Conservation (phyloP, 2,329 filamentous ascomycete species). For the Cladosporium sp. region DNA sequence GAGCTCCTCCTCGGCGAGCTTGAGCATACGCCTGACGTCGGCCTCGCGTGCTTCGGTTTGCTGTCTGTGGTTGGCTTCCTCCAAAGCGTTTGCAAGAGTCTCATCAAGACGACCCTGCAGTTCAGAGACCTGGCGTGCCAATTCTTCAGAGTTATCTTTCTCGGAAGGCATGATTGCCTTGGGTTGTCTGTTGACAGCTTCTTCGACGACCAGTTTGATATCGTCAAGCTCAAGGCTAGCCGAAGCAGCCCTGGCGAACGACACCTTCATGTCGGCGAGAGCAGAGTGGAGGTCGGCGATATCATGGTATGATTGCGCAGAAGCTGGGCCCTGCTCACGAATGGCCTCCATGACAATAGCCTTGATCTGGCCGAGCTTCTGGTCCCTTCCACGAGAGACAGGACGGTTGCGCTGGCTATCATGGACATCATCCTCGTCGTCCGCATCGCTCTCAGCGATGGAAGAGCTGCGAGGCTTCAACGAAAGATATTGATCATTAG, state of each 20-base stretch:
- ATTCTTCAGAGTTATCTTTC: slow-evolving; percentile 23
- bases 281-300: slow-evolving; percentile 47
- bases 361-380: slow-evolving; percentile 76
- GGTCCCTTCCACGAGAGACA: slow-evolving; percentile 75
- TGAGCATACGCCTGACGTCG: slow-evolving; percentile 46
- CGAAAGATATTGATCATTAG: slow-evolving; percentile 49
- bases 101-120: slow-evolving; percentile 36
- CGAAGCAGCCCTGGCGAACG: slow-evolving; percentile 48
- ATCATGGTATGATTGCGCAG: slow-evolving; percentile 30
- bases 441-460: slow-evolving; percentile 77
- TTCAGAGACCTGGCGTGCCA: slow-evolving; percentile 32
- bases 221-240: slow-evolving; percentile 49
- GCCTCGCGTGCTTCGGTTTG: slow-evolving; percentile 46
- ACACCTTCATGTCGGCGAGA: slow-evolving; percentile 50
- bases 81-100: slow-evolving; percentile 38
- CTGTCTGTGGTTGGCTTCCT: slow-evolving; percentile 45
- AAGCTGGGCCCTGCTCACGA: slow-evolving; percentile 35
- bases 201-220: slow-evolving; percentile 39
- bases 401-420: slow-evolving; percentile 66
- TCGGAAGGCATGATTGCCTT: slow-evolving; percentile 34
- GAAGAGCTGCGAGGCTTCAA: slow-evolving; percentile 41
- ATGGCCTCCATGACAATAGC: slow-evolving; percentile 63
- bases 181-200: slow-evolving; percentile 34
- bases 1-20: slow-evolving; percentile 52
- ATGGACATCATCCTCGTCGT: slow-evolving; percentile 70